Evolutionary conservation across 371 early-diverging fungal species (phyloP).

Genomic region (Mycotypha africana): DNA sequence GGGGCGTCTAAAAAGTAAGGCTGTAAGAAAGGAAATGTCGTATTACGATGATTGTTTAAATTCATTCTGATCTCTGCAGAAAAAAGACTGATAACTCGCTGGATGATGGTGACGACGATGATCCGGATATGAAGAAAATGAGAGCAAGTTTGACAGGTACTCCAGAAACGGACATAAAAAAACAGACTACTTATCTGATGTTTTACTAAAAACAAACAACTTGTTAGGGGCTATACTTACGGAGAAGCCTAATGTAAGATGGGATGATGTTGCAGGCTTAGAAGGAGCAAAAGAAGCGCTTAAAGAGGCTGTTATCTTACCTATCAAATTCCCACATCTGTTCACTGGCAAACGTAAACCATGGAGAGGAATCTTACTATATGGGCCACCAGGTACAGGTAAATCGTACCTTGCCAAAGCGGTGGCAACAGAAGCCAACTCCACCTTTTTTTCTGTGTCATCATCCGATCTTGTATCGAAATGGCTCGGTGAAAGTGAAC

Average conservation of each 20-base stretch:
- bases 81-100: background rate
- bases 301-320: conserved; percentile 98
- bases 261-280: conserved; percentile 98
- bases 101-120: conserved; percentile 57
- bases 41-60: too few species aligned
- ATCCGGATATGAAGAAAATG: conserved; percentile 88
- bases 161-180: background rate
- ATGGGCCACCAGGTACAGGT: conserved; percentile 99
- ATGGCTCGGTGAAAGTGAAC: conserved; percentile 97
- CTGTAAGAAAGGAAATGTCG: too few species aligned
- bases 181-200: background rate
- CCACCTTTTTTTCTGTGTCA: conserved; percentile 93
- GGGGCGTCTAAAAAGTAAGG: conserved; percentile 50
- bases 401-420: conserved; percentile 98
- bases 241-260: conserved; percentile 93
- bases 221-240: conserved; percentile 78
- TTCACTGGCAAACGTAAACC: conserved; percentile 94
- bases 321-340: conserved; percentile 94
- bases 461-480: conserved; percentile 94
- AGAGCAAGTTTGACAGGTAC: conserved; percentile 68
- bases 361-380: conserved; percentile 96
- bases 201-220: too few species aligned
- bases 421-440: conserved; percentile 92
- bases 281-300: conserved; percentile 98
- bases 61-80: background rate